phyloP scores from a whole-genome alignment of 2,329 filamentous ascomycete species.

The Orbilia javanica region DNA sequence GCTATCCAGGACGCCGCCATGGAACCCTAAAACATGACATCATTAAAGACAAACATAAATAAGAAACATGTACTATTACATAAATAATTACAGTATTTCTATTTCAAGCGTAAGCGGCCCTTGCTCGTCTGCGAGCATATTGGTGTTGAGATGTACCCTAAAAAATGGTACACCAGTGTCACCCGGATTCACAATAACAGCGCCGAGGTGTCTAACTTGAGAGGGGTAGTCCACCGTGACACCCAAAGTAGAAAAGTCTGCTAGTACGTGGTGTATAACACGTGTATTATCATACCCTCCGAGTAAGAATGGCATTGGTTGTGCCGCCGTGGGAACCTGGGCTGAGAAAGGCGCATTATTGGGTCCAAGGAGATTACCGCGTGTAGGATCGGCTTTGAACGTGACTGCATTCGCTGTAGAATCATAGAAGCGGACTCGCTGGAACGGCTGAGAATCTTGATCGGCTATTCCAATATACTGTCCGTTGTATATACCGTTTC shows the following conservation, averaged over 20 bases:
- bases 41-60: neutral
- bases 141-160: neutral
- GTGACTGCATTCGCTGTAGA: neutral
- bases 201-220: neutral
- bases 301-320: neutral
- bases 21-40: neutral
- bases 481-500: constrained; percentile 1
- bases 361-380: neutral
- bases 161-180: neutral
- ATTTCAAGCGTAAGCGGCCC: neutral
- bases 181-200: neutral
- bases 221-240: neutral
- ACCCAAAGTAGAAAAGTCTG: neutral
- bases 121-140: neutral
- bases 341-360: neutral
- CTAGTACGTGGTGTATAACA: neutral
- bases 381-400: neutral
- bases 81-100: neutral
- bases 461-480: neutral
- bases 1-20: neutral
- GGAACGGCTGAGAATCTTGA: neutral
- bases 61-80: neutral
- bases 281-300: neutral
- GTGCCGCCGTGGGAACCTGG: neutral
- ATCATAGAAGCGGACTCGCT: neutral